A percentile compares a stretch with the other conserved stretches of the same genome.
Conservation (phyloP, 163 green algal genomes). For the Volvox carteri region DNA sequence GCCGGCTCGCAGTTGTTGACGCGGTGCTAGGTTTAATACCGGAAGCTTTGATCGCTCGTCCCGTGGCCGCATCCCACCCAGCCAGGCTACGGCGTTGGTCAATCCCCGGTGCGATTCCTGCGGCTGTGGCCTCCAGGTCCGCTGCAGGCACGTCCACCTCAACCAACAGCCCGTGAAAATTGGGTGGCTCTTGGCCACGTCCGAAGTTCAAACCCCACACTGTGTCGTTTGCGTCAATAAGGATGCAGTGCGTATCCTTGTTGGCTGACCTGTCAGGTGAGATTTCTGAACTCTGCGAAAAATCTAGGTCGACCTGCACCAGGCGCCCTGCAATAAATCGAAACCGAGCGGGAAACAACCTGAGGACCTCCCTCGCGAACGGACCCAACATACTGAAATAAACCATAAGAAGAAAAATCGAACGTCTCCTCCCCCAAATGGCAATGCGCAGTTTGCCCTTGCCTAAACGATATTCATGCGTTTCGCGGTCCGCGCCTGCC, state of each 20-base stretch:
- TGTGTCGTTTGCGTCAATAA: not conserved
- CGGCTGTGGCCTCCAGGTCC: not conserved
- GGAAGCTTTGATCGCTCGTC: too few relatives aligned
- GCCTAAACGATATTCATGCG: not conserved
- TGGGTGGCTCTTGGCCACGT: not conserved
- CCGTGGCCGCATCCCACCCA: not conserved
- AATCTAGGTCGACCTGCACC: conserved; percentile 18
- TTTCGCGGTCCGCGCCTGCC: not conserved
- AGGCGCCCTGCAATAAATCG: conserved; percentile 31
- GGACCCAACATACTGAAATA: too few relatives aligned
- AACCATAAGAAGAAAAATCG: too few relatives aligned
- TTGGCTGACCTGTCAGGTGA: not conserved
- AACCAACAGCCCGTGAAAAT: not conserved
- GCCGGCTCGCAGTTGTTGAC: too few relatives aligned
- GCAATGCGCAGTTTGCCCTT: too few relatives aligned
- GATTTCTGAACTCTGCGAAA: not conserved
- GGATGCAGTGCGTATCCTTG: conserved; percentile 22
- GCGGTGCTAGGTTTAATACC: too few relatives aligned
- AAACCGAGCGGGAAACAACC: too few relatives aligned
- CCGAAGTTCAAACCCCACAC: conserved; percentile 30
- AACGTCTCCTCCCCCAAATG: too few relatives aligned
- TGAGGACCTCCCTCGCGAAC: too few relatives aligned
- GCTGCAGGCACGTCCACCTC: conserved; percentile 11
- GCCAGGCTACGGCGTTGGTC: not conserved
- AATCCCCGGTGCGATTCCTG: not conserved